These are phyloP conservation scores for Stevia rebaudiana DNA, from an alignment of 140 eudicot genomes.

Conservation along the genomic window DNA sequence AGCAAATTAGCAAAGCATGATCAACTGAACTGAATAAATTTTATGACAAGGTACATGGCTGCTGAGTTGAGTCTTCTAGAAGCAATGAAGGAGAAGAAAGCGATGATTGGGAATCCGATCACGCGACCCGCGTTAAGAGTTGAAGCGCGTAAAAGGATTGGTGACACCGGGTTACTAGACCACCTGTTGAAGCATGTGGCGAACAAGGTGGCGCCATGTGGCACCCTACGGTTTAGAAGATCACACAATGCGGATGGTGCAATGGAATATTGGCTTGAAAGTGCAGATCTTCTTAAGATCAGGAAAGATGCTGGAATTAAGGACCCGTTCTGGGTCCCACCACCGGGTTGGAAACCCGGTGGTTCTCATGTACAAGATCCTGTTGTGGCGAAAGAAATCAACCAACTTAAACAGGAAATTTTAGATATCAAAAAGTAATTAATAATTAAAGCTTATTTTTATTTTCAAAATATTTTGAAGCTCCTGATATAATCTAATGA, in stretches of 20 bases:
- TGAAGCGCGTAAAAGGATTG: conserved; percentile 83
- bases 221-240: conserved; percentile 61
- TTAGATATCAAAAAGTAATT: conserved; percentile 45
- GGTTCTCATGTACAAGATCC: conserved; percentile 70
- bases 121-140: conserved; percentile 61
- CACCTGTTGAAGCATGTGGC: conserved; percentile 92
- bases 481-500: not conserved
- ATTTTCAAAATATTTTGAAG: not conserved
- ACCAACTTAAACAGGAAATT: conserved; percentile 46
- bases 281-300: conserved; percentile 65
- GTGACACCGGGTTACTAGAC: conserved; percentile 88
- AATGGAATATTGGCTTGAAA: conserved; percentile 95
- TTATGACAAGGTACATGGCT: conserved; percentile 43
- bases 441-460: not conserved
- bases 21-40: too few species aligned
- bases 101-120: conserved; percentile 62
- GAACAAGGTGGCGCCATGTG: conserved; percentile 81
- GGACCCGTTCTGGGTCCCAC: conserved; percentile 96
- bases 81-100: conserved; percentile 71
- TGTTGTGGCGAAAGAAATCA: conserved; percentile 54
- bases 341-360: conserved; percentile 95
- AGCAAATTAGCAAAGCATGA: too few species aligned
- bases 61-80: conserved; percentile 67
- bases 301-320: conserved; percentile 78
- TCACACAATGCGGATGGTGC: conserved; percentile 81